Evolutionary conservation across 2,329 filamentous ascomycete genomes (phyloP), one percentile per base, ranked within the genome.

Genomic region (Trichoderma sp.): DNA sequence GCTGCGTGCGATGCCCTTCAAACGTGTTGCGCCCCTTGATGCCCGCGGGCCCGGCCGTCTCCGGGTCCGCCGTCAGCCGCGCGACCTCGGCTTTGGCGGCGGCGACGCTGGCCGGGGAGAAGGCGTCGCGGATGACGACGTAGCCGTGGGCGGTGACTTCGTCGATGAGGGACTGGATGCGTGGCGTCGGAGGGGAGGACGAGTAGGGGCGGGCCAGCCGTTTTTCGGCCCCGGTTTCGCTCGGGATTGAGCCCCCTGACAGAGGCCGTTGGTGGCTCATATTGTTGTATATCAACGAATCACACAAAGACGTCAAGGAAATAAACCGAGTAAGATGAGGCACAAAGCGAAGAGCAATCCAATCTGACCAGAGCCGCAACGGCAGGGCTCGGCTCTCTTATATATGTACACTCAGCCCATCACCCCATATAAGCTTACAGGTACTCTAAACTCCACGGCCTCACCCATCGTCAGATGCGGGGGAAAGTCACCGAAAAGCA

Each of bases 1-100:
- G 72, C 51, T 74, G 73, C 14, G 77, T 79, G 26, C 72, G 73
- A 58, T 70, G 66, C 1, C 77, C 77, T 60, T 79, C 77, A 64
- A 79, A 79, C 21, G 68, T 54, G 67, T 77, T 77, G 28, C 76
- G 75, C 4, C 77, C 76, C 21, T 54, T 66, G 21, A 67, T 52
- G 3, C 72, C 71, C 6, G 70, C 67, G 5, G 72, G 68, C 3
- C 76, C 75, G 0, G 51, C 50, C n/a, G 73, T 68, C 2, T 60
- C 39, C 1, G 60, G 48, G 3, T 57, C 44, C 4, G 51, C 24
- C 2, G 54, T 58, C 51, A 79, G 66, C 3, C 74, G 74, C 9
- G 51, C 44, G 17, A 72, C 43, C 34, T 71, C 70, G 3, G 26
- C 52, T 39, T 68, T 68, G 2, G 71, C 70, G 10, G 71, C 66